Base-by-base conservation (phyloP, 345 rosid genomes). In the Erysimum cheiranthoides region DNA sequence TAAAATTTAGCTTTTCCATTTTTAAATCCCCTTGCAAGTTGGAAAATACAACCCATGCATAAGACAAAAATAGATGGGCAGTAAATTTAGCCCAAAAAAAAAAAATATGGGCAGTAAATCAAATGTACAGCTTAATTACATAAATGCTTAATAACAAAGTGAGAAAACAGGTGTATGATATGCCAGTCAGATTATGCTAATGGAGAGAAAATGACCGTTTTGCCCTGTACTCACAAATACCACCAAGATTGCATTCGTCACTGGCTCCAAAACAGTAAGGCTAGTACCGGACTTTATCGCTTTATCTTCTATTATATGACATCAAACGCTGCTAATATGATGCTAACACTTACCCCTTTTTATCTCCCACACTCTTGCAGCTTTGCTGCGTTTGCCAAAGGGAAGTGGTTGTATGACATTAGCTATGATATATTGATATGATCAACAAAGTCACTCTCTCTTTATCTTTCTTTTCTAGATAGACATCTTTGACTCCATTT, bases 141-240 rank as follows among this genome's bases (percentile, higher is more conserved):
- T 21, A 38, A 27, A 10, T 38, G 47, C 12, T 67, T 34, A 43
- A 57, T 45, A 1, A 58, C 25, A 45, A 8, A 12, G 4, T 31
- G 25, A 18, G 18, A 1, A 12, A 70, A 35, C 51, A 73, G 70
- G 70, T 73, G 70, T 42, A 11, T 31, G 57, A 34, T 64, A 52
- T 71, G 74, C 47, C 66, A 64, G 10, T 64, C 36, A 32, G 57
- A 73, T 42, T 73, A 53, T 52, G 38, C 1, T 8, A 1, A 1
- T 9, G 65, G 71, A 53, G 78, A 73, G 0, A 35, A 14, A 34
- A 9, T 73, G 8, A 65, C 25, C 0, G 16, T 73, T 6, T 56
- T 73, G 43, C 78, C 78, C 1, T 73, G 78, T 56, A 35, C 58
- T 54, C 78, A 73, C 71, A 73, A 73, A 58, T 73, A 73, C 47